Conservation (phyloP, 208 protist species). For the Acanthamoeba polyphaga region DNA sequence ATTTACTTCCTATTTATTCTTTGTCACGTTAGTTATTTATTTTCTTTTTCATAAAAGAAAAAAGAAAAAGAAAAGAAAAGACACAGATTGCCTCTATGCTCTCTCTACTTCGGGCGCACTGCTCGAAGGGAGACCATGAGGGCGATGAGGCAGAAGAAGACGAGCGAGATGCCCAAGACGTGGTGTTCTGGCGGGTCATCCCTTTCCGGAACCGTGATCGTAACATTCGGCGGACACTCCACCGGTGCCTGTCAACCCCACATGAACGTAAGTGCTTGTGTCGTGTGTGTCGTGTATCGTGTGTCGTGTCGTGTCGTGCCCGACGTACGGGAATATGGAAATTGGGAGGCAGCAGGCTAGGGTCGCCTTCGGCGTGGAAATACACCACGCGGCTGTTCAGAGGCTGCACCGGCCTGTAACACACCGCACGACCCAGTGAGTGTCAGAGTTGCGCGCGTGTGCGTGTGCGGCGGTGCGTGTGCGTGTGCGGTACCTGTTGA, state of each 20-base stretch:
- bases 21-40: background rate
- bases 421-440: no score
- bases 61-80: background rate
- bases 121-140: slow-evolving; percentile 4
- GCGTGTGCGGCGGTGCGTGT: background rate
- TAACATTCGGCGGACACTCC: background rate
- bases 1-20: background rate
- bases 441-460: background rate
- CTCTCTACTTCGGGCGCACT: background rate
- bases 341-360: background rate
- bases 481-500: background rate
- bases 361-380: background rate
- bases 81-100: background rate
- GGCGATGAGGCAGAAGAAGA: background rate
- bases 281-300: no score
- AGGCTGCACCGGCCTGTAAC: background rate
- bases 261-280: background rate
- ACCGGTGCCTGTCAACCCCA: background rate
- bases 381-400: background rate
- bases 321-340: background rate
- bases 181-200: background rate
- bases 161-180: background rate
- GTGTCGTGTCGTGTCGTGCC: no score
- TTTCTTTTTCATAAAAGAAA: background rate
- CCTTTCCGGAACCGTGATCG: background rate